Evolutionary conservation across 2,329 filamentous ascomycete species (phyloP).

Genomic region (Capronia americana): DNA sequence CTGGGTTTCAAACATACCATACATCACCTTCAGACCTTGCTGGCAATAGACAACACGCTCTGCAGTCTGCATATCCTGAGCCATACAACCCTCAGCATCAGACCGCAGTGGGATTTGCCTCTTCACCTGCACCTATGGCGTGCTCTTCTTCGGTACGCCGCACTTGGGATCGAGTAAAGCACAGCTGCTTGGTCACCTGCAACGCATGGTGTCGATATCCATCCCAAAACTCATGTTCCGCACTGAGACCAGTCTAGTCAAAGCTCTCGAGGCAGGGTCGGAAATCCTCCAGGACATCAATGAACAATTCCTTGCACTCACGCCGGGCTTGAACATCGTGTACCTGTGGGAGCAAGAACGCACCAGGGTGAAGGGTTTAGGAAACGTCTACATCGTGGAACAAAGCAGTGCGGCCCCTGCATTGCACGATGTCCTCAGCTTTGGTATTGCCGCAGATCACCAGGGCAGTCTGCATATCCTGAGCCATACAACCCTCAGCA

Average conservation of each 20-base stretch:
- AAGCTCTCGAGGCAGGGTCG: constrained; percentile 58
- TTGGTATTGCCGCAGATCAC: constrained; percentile 45
- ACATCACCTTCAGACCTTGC: too few relatives aligned
- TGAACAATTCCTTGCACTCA: constrained; percentile 48
- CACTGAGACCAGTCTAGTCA: constrained; percentile 56
- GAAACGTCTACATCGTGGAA: constrained; percentile 45
- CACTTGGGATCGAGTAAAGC: constrained; percentile 48
- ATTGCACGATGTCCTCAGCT: constrained; percentile 46
- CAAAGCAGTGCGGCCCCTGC: constrained; percentile 44
- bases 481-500: neutral
- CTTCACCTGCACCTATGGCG: constrained; percentile 45
- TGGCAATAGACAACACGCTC: too few relatives aligned
- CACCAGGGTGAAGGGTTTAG: constrained; percentile 45
- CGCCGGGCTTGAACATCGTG: constrained; percentile 47
- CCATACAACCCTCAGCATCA: neutral
- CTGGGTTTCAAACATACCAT: too few relatives aligned
- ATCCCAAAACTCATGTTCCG: constrained; percentile 41
- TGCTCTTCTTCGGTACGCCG: constrained; percentile 49
- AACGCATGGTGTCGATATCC: constrained; percentile 42
- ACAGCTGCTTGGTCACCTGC: constrained; percentile 37
- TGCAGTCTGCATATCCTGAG: constrained; percentile 33
- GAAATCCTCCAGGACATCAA: constrained; percentile 50
- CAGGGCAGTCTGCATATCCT: constrained; percentile 35
- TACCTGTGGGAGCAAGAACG: constrained; percentile 52
- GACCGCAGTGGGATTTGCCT: neutral